Evolutionary conservation across 2,329 filamentous ascomycete genomes (phyloP).

Genomic region (Aspergillus niger): DNA sequence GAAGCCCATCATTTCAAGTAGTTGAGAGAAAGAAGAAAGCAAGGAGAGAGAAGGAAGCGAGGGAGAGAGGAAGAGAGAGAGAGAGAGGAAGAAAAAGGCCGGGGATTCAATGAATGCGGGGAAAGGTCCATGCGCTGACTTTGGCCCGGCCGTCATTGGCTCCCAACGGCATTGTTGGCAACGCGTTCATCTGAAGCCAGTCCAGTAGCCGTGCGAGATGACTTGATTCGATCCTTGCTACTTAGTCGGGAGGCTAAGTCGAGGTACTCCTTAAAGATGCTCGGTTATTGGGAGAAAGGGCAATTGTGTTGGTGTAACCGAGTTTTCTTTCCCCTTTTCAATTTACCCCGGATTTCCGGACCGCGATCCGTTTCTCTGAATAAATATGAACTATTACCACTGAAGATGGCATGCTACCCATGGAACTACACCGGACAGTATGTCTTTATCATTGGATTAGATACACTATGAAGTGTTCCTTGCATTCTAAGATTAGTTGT

Average conservation of each 20-base stretch:
- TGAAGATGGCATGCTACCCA: too few species aligned
- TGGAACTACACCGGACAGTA: too few species aligned
- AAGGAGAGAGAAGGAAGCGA: neutral
- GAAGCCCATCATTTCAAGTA: too few species aligned
- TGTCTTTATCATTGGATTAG: too few species aligned
- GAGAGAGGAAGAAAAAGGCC: neutral
- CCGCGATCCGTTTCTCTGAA: too few species aligned
- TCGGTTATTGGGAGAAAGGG: neutral
- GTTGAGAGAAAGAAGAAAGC: neutral
- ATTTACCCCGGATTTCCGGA: too few species aligned
- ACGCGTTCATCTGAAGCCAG: neutral
- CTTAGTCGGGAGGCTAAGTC: neutral
- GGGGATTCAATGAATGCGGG: slow-evolving; percentile 12
- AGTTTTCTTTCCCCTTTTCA: too few species aligned
- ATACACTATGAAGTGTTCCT: too few species aligned
- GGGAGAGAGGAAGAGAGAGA: neutral
- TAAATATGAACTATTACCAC: too few species aligned
- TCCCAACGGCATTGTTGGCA: neutral
- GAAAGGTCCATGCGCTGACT: slow-evolving; percentile 12
- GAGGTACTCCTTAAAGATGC: neutral
- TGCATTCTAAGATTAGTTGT: too few species aligned
- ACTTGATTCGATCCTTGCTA: neutral
- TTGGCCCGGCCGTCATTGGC: slow-evolving; percentile 9
- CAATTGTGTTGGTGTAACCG: neutral
- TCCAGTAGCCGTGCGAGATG: neutral